Evolutionary conservation across 345 rosid species (phyloP).

Genomic region (Excoecaria cochinchinensis): DNA sequence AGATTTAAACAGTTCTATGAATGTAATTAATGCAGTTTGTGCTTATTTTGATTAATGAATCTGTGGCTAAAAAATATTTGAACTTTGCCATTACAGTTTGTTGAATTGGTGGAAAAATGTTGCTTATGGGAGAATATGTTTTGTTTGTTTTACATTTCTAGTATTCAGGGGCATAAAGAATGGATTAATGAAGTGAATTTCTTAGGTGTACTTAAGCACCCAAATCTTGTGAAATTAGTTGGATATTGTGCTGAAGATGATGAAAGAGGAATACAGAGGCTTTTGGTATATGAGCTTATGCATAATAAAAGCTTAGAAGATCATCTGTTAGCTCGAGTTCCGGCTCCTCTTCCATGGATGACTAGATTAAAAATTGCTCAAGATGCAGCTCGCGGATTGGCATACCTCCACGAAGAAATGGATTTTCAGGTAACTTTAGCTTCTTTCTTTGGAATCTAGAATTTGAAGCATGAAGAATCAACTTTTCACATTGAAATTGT

Average conservation of each 20-base stretch:
- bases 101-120: neutral
- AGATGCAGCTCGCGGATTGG: conserved; percentile 92
- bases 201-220: conserved; percentile 87
- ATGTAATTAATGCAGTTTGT: neutral
- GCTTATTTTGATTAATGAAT: neutral
- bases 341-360: conserved; percentile 64
- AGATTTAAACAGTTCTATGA: neutral
- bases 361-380: conserved; percentile 72
- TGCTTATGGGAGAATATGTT: conserved; percentile 27
- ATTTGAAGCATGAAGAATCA: neutral
- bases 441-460: neutral
- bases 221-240: conserved; percentile 83
- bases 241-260: conserved; percentile 95
- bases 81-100: neutral
- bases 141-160: conserved; percentile 46
- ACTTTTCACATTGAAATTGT: neutral
- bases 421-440: conserved; percentile 64
- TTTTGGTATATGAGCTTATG: conserved; percentile 89
- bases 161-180: conserved; percentile 96
- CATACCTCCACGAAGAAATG: conserved; percentile 96
- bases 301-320: conserved; percentile 86
- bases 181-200: conserved; percentile 97
- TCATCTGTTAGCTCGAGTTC: conserved; percentile 56
- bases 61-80: neutral
- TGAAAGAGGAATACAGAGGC: conserved; percentile 90